Evolutionary conservation across 495 filamentous ascomycete genomes (phyloP), one percentile per base, ranked within the genome.

Genomic region (Penicillium bovifimosum): DNA sequence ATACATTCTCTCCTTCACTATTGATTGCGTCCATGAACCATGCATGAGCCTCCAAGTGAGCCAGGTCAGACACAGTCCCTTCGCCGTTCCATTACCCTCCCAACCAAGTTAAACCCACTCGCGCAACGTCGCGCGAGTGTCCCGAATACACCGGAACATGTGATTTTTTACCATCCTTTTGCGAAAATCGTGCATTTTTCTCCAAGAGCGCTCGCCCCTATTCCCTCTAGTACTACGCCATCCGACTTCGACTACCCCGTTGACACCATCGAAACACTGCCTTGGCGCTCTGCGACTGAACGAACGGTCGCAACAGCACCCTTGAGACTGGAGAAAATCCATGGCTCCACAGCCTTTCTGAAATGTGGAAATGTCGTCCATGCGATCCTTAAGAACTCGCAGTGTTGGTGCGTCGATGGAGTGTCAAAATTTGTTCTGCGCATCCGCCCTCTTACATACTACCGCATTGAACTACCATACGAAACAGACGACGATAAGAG

Each of bases 391-490:
- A 86, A 88, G 9, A 93, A 87, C 66, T 92, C 87, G 16, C 88
- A 93, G 63, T 93, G 84, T 54, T 96, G 91, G 91, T 93, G 87
- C 68, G 88, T 96, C 17, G 88, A 95, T 63, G 86, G 86, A 39
- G 82, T 84, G 34, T 85, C 84, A 32, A 90, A 84, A 53, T 95
- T 93, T 59, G 86, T 93, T 6, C 61, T 96, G 53, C 85, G 88
- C 48, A 87, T 93, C 45, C 79, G 88, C 29, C 78, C 83, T 26
- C 81, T 90, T 13, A 84, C 85, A 41, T 95, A 91, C 62, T 96
- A 92, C 76, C 83, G 91, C 38, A 93, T 96, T 58, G 91, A 96
- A 58, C 64, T 96, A 7, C 87, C 90, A 2, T 75, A 80, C 35
- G 70, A 72, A 11, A 78, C 77, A 0, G 66, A 76, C 0, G 82